Conservation (phyloP, 495 filamentous ascomycete genomes). For the Sabuloglossum arenarium region DNA sequence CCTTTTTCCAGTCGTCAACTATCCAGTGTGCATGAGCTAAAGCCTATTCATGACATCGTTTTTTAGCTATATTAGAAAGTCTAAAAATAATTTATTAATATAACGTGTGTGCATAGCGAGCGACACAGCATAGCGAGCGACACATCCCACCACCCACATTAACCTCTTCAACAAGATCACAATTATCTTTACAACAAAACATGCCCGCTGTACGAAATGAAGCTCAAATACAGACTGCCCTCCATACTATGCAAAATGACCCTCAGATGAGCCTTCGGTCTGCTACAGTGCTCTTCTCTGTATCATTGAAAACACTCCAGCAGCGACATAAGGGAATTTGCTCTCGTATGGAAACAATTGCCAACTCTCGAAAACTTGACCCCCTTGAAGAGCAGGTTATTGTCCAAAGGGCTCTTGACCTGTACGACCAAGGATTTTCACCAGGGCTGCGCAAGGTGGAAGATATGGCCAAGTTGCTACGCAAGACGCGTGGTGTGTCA, state of each 20-base stretch:
- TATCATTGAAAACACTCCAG: not conserved
- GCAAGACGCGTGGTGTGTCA: not conserved
- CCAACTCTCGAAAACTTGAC: not conserved
- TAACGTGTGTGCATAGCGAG: not conserved
- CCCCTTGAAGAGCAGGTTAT: not conserved
- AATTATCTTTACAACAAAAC: not conserved
- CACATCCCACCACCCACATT: not conserved
- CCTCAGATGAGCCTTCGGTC: not conserved
- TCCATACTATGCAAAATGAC: not conserved
- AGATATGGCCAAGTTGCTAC: not conserved
- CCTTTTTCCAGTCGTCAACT: too few species aligned
- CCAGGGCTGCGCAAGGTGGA: not conserved
- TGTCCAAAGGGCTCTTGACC: not conserved
- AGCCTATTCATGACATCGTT: too few species aligned
- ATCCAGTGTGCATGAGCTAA: too few species aligned
- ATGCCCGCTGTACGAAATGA: not conserved
- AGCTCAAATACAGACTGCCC: not conserved
- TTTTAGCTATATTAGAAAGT: too few species aligned
- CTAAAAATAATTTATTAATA: too few species aligned
- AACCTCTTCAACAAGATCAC: not conserved
- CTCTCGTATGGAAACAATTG: not conserved
- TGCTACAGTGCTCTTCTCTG: not conserved
- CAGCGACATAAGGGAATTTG: not conserved
- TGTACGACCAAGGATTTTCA: not conserved
- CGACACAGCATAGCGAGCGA: not conserved